Conservation (phyloP, 2,329 filamentous ascomycete genomes). For the Pezicula radicicola region DNA sequence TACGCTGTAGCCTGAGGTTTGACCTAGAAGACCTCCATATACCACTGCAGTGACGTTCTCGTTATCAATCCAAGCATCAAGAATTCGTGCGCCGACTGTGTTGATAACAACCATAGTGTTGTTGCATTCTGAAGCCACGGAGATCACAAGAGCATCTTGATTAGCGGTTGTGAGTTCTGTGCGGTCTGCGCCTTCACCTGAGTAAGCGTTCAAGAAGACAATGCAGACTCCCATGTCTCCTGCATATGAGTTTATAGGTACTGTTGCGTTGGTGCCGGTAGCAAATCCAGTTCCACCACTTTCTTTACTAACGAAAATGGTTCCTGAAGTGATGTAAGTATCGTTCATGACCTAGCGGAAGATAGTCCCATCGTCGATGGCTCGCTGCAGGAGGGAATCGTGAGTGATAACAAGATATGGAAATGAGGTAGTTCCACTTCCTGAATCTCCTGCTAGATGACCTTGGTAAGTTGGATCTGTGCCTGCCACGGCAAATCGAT, state of each 20-base stretch:
- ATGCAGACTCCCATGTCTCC: constrained; percentile 57
- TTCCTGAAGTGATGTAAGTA: not conserved
- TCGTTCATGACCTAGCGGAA: constrained; percentile 49
- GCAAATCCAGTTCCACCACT: not conserved
- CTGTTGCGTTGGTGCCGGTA: too few species aligned
- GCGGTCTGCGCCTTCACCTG: constrained; percentile 67
- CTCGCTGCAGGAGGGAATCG: constrained; percentile 62
- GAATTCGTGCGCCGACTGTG: constrained; percentile 57
- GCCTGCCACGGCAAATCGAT: not conserved
- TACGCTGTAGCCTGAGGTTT: constrained; percentile 56
- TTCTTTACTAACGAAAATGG: not conserved
- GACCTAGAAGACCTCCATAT: constrained; percentile 56
- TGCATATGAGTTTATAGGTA: constrained; percentile 4
- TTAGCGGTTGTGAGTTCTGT: constrained; percentile 59
- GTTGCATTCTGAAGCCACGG: constrained; percentile 59
- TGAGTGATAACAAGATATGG: constrained; percentile 74
- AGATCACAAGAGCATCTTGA: constrained; percentile 75
- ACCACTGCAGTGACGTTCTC: constrained; percentile 58
- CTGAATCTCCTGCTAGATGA: constrained; percentile 11
- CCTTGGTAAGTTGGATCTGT: constrained; percentile 1
- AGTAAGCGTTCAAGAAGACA: constrained; percentile 62
- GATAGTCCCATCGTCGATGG: constrained; percentile 53
- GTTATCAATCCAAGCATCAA: constrained; percentile 49
- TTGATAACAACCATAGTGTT: constrained; percentile 57
- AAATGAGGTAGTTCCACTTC: constrained; percentile 55